phyloP scores from a whole-genome alignment of 805 yeast genomes.

The Schwanniomyces yamadae region DNA sequence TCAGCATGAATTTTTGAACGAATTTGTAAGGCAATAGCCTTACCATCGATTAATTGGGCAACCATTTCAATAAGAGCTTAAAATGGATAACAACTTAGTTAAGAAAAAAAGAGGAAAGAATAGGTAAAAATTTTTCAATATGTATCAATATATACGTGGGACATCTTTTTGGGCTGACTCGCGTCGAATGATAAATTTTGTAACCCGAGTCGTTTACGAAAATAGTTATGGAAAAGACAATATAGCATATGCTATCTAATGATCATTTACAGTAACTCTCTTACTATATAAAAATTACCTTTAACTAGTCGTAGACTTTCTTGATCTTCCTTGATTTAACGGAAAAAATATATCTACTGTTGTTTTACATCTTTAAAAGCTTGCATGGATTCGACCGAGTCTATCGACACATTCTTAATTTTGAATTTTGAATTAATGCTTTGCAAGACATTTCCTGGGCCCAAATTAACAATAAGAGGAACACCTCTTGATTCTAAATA shows the following conservation, averaged over 20 bases:
- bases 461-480: slow-evolving; percentile 28
- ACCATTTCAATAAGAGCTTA: slow-evolving; percentile 18
- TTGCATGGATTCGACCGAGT: slow-evolving; percentile 9
- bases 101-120: not conserved
- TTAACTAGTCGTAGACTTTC: no score
- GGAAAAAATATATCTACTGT: not conserved
- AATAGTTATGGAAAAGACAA: not conserved
- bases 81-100: slow-evolving; percentile 1
- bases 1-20: slow-evolving; percentile 39
- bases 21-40: slow-evolving; percentile 41
- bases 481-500: slow-evolving; percentile 14
- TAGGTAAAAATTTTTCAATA: not conserved
- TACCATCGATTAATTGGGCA: slow-evolving; percentile 43
- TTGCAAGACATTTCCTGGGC: slow-evolving; percentile 40
- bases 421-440: slow-evolving; percentile 18
- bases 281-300: no score
- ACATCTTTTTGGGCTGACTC: slow-evolving; percentile 2
- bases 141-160: slow-evolving; percentile 1
- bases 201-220: slow-evolving; percentile 3
- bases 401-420: slow-evolving; percentile 8
- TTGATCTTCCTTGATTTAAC: no score
- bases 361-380: not conserved
- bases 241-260: not conserved
- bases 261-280: no score
- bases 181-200: slow-evolving; percentile 1